Evolutionary conservation across 2,329 filamentous ascomycete species (phyloP).

Genomic region (Neodidymelliopsis sp.): DNA sequence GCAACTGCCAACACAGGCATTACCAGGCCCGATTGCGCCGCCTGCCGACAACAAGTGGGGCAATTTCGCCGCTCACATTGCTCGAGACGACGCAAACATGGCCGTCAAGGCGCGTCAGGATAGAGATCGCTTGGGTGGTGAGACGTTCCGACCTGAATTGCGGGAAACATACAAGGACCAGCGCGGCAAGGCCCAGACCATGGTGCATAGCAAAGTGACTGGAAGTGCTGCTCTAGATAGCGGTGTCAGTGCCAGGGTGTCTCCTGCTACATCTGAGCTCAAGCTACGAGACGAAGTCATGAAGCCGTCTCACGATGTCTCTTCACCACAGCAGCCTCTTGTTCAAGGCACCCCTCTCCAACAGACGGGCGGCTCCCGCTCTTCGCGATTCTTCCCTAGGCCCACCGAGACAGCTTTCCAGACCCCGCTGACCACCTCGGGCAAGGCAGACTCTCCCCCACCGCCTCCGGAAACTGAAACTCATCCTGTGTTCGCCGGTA

Average conservation of each 20-base stretch:
- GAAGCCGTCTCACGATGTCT: conserved; percentile 33
- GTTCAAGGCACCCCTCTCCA: conserved; percentile 34
- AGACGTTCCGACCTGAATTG: conserved; percentile 42
- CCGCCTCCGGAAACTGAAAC: conserved; percentile 75
- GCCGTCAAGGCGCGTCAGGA: conserved; percentile 37
- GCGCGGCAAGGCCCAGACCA: conserved; percentile 40
- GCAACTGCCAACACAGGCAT: conserved; percentile 24
- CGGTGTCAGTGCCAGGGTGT: conserved; percentile 18
- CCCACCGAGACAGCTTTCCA: conserved; percentile 33
- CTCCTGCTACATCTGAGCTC: conserved; percentile 22
- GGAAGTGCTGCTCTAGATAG: conserved; percentile 23
- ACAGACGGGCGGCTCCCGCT: conserved; percentile 36
- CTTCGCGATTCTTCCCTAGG: conserved; percentile 50
- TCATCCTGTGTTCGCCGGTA: conserved; percentile 76
- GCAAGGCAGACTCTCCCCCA: conserved; percentile 41
- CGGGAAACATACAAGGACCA: conserved; percentile 44
- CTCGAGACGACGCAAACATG: conserved; percentile 38
- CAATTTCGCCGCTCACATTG: conserved; percentile 42
- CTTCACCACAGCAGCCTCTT: conserved; percentile 31
- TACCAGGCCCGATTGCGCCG: conserved; percentile 39
- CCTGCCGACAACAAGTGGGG: conserved; percentile 42
- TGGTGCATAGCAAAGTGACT: conserved; percentile 36
- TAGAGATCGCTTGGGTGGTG: conserved; percentile 36
- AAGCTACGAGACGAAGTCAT: conserved; percentile 38
- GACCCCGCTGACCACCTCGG: conserved; percentile 25